phyloP scores from a whole-genome alignment of 2,329 filamentous ascomycete genomes.

The Tolypocladium ophioglossoides region DNA sequence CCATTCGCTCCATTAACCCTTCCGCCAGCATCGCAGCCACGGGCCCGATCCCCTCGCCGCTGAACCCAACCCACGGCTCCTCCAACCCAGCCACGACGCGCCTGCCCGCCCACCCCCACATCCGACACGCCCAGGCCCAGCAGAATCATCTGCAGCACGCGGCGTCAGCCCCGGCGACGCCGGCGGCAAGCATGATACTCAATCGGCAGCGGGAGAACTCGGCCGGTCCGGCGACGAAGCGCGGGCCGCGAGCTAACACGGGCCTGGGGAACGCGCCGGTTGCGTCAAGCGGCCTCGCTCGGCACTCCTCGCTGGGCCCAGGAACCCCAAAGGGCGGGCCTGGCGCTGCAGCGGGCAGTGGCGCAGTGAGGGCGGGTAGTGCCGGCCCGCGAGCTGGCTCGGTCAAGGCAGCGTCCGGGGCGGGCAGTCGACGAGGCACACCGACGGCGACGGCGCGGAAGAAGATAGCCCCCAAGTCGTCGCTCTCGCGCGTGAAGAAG shows the following conservation, averaged over 20 bases:
- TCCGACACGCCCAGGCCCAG: conserved; percentile 39
- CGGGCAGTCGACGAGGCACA: conserved; percentile 36
- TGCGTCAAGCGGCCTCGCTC: conserved; percentile 47
- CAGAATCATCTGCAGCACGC: conserved; percentile 27
- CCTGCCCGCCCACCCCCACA: conserved; percentile 31
- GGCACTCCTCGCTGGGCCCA: conserved; percentile 52
- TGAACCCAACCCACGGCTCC: conserved; percentile 17
- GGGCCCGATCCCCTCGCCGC: conserved; percentile 14
- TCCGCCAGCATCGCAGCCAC: conserved; percentile 22
- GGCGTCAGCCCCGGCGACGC: conserved; percentile 48
- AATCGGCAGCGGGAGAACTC: conserved; percentile 49
- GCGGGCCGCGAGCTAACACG: conserved; percentile 37
- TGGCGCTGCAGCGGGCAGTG: conserved; percentile 14
- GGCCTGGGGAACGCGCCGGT: conserved; percentile 35
- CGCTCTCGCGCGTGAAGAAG: conserved; percentile 51
- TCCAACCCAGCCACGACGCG: conserved; percentile 32
- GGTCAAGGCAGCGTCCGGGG: conserved; percentile 30
- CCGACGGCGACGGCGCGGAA: conserved; percentile 33
- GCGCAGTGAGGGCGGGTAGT: conserved; percentile 41
- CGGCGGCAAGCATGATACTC: conserved; percentile 49
- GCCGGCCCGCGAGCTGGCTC: conserved; percentile 44
- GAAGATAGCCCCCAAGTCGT: conserved; percentile 46
- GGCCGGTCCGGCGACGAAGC: conserved; percentile 47
- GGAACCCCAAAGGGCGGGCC: conserved; percentile 43
- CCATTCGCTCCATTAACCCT: conserved; percentile 31